Base-by-base conservation (phyloP, 2,329 filamentous ascomycete genomes). In the Alternaria incomplexa region DNA sequence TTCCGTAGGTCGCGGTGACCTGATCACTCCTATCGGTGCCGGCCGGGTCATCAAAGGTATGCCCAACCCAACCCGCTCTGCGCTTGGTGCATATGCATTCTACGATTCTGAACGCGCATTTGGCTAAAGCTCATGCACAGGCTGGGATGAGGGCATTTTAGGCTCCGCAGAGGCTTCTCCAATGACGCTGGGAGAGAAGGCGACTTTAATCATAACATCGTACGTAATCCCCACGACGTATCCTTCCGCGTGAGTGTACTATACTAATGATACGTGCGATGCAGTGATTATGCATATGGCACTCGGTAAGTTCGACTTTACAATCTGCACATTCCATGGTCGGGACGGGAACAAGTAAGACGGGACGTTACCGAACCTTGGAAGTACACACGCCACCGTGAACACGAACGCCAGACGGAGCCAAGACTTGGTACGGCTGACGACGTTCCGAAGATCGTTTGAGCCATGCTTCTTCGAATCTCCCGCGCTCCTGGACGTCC, bases 141-240 rank as follows among this genome's bases (percentile, higher is more conserved):
- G 83, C 64, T 85, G 83, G 84, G 84, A 85, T 68, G 82, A 97
- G 82, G 94, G 91, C 70, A 93, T 98, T 56, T 70, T 84, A 54
- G 79, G 72, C 59, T 75, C 73, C 25, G 72, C 71, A 46, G 63
- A 53, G n/a, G 63, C 52, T 53, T 56, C 62, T 43, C 85, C 88
- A 77, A 97, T 99, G 95, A 90, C 90, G 78, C 85, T 97, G 62
- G 94, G 95, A 79, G 95, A 98, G 87, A 95, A 92, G 85, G 90
- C 93, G 57, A 92, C 88, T 55, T 86, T 99, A 68, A 91, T 90
- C 71, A 97, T 98, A 78, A 87, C 90, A 67, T 85, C 87, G 91
- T 93, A 86, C 80, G 87, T 75, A 64, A 63, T 58, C 52, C 26
- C 26, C 22, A 15, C 12, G 43, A 28, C n/a, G 53, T 23, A 26